Evolutionary conservation across 2,329 filamentous ascomycete species (phyloP).

Genomic region (Cladosporium sp.): DNA sequence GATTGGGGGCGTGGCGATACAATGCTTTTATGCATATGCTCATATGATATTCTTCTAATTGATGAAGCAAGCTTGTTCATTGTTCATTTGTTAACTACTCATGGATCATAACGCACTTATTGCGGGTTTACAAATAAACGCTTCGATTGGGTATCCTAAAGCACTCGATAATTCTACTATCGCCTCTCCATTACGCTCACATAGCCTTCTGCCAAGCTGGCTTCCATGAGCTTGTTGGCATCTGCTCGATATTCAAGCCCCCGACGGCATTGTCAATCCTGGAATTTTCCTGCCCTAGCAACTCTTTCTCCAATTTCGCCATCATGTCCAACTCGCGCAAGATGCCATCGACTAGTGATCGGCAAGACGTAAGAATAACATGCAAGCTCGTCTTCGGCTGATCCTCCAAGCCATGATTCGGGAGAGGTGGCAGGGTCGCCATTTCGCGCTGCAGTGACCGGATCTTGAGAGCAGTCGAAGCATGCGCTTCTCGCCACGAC

Average conservation of each 20-base stretch:
- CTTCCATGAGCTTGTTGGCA: background rate
- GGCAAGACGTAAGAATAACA: slow-evolving; percentile 44
- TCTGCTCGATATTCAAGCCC: background rate
- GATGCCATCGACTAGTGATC: slow-evolving; percentile 52
- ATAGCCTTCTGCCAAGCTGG: slow-evolving; percentile 6
- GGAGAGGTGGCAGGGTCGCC: slow-evolving; percentile 36
- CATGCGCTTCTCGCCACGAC: slow-evolving; percentile 55
- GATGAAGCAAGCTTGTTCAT: too few relatives aligned
- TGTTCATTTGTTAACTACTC: too few relatives aligned
- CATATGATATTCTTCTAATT: too few relatives aligned
- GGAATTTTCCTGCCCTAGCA: slow-evolving; percentile 49
- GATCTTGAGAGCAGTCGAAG: slow-evolving; percentile 48
- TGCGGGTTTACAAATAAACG: background rate
- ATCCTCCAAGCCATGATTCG: slow-evolving; percentile 16
- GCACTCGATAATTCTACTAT: background rate
- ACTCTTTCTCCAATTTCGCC: slow-evolving; percentile 55
- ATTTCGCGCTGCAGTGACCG: slow-evolving; percentile 49
- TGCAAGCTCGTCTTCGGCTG: slow-evolving; percentile 35
- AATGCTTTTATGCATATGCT: too few relatives aligned
- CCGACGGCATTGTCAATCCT: slow-evolving; percentile 45
- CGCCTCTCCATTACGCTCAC: background rate
- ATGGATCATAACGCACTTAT: too few relatives aligned
- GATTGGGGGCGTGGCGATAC: too few relatives aligned
- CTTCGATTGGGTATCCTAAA: slow-evolving; percentile 10
- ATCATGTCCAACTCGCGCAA: slow-evolving; percentile 57